Base-by-base conservation (phyloP, 2,329 filamentous ascomycete genomes). In the Pseudogymnoascus sp. region DNA sequence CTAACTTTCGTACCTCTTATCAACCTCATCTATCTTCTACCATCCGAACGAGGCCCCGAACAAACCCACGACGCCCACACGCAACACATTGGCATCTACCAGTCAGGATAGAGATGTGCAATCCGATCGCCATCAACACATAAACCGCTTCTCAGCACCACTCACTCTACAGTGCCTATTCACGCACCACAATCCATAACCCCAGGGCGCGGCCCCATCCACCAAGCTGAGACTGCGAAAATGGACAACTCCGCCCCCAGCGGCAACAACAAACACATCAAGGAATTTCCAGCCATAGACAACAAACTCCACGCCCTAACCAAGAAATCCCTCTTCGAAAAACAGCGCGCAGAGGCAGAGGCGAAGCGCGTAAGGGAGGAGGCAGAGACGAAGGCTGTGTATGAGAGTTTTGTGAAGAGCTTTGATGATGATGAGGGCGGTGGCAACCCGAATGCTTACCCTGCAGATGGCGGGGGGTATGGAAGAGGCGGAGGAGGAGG, bases 251-350 rank as follows among this genome's bases (percentile, higher is more conserved):
- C 43, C 43, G 7, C 23, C 23, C 14, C 7, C 23, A 49, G 43
- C 43, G 43, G 43, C 14, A 49, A 28, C 38, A 61, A 38, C 43
- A 73, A 72, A 64, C 71, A 73, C 62, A 68, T 74, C 34, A 59
- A 64, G 23, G 71, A 73, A 62, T 93, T 93, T 71, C 88, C 90
- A 12, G 85, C 91, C 70, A 81, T 90, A 64, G 84, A 88, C 63
- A 83, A 87, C 61, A 96, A 96, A 76, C 85, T 95, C 60, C 85
- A 88, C 63, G 90, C 90, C 59, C 86, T 90, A 0, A 83, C 87
- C 66, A 95, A 93, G 76, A 90, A 95, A 73, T 96, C 91, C 18
- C 82, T 89, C 25, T 96, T 96, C 74, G 93, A 96, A 77, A 88
- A 88, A 69, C 90, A 96, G 74, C 91, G 90, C 75, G 90, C 90